phyloP scores from a whole-genome alignment of 164 flowering plant species.

The Kingdonia uniflora region DNA sequence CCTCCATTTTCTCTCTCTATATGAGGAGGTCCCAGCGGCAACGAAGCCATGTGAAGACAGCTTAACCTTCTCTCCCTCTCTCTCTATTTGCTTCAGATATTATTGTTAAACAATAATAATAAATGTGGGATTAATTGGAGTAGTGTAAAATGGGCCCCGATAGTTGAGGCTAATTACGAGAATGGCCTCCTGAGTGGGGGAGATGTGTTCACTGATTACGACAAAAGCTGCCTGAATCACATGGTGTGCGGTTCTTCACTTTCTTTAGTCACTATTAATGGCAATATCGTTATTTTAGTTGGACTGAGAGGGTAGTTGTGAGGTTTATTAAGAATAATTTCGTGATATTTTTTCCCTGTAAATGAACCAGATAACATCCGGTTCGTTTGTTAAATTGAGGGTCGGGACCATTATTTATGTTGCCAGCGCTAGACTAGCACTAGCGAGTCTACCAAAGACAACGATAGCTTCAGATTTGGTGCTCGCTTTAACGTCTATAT shows the following conservation, averaged over 20 bases:
- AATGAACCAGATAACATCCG: background rate
- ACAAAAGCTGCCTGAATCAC: conserved; percentile 13
- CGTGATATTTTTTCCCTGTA: no score
- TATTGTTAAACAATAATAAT: no score
- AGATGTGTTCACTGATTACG: background rate
- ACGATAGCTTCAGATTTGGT: no score
- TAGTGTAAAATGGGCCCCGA: background rate
- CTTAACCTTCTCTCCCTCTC: background rate
- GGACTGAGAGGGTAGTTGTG: background rate
- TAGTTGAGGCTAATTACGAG: background rate
- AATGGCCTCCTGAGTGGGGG: conserved; percentile 5
- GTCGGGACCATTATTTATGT: no score
- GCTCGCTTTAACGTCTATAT: no score
- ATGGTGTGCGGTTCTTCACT: conserved; percentile 8
- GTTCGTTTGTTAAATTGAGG: no score
- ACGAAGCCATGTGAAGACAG: conserved; percentile 2
- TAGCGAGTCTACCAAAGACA: no score
- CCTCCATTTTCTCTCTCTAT: no score
- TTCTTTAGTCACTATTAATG: background rate
- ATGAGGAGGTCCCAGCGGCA: background rate
- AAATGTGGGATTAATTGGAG: no score
- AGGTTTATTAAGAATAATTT: no score
- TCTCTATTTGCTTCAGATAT: no score
- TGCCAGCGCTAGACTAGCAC: no score
- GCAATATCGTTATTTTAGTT: background rate